These are phyloP conservation scores for Hymenoscyphus occultus DNA, from an alignment of 2,329 filamentous ascomycete species.

Conservation along the genomic window DNA sequence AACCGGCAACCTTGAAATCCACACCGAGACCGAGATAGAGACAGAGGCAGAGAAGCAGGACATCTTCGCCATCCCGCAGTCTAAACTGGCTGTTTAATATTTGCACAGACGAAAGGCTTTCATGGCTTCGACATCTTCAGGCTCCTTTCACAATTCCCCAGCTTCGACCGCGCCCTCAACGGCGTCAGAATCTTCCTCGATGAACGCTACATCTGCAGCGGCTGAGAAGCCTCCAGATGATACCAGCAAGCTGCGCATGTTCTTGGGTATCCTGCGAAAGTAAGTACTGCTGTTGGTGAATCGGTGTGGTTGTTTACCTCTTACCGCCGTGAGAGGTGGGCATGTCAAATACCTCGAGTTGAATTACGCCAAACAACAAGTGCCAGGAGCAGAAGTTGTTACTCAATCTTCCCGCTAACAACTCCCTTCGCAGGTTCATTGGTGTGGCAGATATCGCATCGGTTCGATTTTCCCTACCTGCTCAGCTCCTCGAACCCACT, in stretches of 20 bases:
- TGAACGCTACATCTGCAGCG: constrained; percentile 21
- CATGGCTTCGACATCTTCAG: constrained; percentile 35
- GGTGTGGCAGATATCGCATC: constrained; percentile 93
- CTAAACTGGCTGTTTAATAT: background rate
- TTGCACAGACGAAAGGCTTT: background rate
- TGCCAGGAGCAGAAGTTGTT: constrained; percentile 6
- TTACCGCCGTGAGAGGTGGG: background rate
- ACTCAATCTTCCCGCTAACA: constrained; percentile 16
- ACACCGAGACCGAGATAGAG: too few relatives aligned
- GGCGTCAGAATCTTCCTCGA: constrained; percentile 26
- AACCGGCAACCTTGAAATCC: background rate
- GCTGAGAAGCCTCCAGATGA: constrained; percentile 67
- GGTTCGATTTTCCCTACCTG: constrained; percentile 92
- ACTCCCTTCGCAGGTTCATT: constrained; percentile 66
- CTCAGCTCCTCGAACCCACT: constrained; percentile 91
- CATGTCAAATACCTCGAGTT: constrained; percentile 1
- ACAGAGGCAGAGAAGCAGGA: too few relatives aligned
- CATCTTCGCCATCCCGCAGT: background rate
- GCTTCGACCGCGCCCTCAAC: constrained; percentile 31
- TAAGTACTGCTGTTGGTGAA: constrained; percentile 45
- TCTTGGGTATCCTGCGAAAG: constrained; percentile 84
- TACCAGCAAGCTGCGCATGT: constrained; percentile 83
- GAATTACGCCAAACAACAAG: background rate
- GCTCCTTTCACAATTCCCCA: constrained; percentile 28
- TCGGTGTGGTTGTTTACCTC: background rate